phyloP scores from a whole-genome alignment of 768 basidiomycete genomes.

The Rhodosporidiobolus sp. region DNA sequence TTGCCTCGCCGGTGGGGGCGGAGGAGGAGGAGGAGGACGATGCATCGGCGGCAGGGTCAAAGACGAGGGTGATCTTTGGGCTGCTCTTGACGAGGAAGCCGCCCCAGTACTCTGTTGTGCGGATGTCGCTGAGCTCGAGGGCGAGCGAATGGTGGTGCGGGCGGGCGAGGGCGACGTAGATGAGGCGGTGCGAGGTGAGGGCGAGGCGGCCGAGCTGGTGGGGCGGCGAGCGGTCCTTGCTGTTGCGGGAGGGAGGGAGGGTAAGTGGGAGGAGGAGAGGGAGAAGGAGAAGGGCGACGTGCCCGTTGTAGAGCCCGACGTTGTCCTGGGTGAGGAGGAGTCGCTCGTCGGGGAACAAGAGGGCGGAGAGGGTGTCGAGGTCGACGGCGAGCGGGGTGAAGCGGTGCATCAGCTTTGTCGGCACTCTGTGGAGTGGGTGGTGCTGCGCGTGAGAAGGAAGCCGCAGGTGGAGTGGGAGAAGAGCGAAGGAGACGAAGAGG shows the following conservation, averaged over 20 bases:
- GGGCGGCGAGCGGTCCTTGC: slow-evolving; percentile 72
- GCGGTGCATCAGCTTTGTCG: slow-evolving; percentile 20
- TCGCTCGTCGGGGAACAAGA: slow-evolving; percentile 77
- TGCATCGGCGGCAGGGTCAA: slow-evolving; percentile 45
- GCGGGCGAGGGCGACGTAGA: slow-evolving; percentile 66
- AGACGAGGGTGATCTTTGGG: slow-evolving; percentile 72
- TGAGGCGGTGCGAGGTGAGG: slow-evolving; percentile 76
- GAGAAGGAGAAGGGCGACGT: slow-evolving; percentile 47
- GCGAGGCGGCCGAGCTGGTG: slow-evolving; percentile 72
- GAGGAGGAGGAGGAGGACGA: too few relatives aligned
- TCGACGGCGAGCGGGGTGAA: slow-evolving; percentile 44
- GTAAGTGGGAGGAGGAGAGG: slow-evolving; percentile 1
- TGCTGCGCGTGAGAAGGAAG: too few relatives aligned
- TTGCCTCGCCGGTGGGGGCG: too few relatives aligned
- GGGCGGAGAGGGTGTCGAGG: slow-evolving; percentile 55
- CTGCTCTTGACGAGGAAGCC: slow-evolving; percentile 88
- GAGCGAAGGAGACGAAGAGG: too few relatives aligned
- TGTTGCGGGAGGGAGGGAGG: slow-evolving; percentile 46
- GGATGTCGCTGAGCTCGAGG: slow-evolving; percentile 63
- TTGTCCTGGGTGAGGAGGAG: slow-evolving; percentile 67
- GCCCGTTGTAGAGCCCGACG: slow-evolving; percentile 93
- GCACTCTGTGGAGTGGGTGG: neutral
- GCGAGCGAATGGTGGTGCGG: slow-evolving; percentile 61
- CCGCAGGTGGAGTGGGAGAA: too few relatives aligned
- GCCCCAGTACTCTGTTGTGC: slow-evolving; percentile 79